Evolutionary conservation across 75 land plant species (phyloP).

Genomic region (Sequoia sempervirens): DNA sequence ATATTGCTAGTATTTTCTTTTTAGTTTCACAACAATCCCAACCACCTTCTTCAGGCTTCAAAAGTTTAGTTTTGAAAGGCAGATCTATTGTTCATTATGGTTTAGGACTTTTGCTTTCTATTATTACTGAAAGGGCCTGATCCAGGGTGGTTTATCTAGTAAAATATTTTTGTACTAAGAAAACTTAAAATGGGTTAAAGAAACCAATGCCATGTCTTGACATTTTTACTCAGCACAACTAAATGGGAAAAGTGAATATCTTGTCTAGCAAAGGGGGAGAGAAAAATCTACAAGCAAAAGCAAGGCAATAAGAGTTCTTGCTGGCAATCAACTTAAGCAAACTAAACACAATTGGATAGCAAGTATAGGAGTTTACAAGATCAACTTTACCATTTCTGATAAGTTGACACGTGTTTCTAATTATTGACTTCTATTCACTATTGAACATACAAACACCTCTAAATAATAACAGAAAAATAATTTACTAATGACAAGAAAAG

Average conservation of each 20-base stretch:
- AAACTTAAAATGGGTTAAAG: background rate
- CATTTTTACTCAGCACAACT: background rate
- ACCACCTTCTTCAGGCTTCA: too few relatives aligned
- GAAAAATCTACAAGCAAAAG: background rate
- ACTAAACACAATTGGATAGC: background rate
- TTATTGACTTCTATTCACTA: background rate
- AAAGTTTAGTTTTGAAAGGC: too few relatives aligned
- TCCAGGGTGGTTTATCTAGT: background rate
- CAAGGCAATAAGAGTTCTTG: background rate
- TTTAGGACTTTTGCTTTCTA: too few relatives aligned
- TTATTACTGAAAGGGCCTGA: too few relatives aligned
- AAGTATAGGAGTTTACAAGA: background rate
- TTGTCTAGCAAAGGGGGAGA: background rate
- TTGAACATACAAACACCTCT: background rate
- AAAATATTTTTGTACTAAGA: background rate
- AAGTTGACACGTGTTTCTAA: background rate
- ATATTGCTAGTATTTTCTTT: too few relatives aligned
- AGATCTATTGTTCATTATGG: too few relatives aligned
- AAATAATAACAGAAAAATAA: background rate
- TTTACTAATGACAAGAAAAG: conserved; percentile 1
- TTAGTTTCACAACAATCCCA: too few relatives aligned
- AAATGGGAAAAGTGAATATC: background rate
- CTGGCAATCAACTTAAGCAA: background rate
- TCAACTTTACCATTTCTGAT: background rate
- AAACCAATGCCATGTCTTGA: background rate